phyloP scores from a whole-genome alignment of 176 grass and related monocot species.

The Bromus sterilis region DNA sequence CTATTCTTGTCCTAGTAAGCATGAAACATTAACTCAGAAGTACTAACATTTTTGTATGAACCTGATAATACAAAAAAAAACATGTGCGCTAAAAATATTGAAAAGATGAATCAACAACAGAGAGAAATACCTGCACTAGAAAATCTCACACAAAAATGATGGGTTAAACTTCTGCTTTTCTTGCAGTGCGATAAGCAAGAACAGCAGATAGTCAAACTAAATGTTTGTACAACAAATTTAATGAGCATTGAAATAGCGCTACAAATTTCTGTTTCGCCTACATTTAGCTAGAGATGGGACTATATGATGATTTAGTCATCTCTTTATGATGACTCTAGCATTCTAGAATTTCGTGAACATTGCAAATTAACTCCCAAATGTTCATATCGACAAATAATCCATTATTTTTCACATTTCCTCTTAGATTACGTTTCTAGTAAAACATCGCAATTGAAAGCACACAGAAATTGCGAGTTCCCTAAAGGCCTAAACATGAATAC shows the following conservation, averaged over 20 bases:
- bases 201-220: not conserved
- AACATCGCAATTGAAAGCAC: not conserved
- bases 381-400: too few relatives aligned
- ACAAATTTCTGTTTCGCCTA: not conserved
- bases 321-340: not conserved
- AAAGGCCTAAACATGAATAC: not conserved
- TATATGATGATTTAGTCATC: not conserved
- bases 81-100: too few relatives aligned
- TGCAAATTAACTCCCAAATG: not conserved
- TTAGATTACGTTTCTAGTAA: not conserved
- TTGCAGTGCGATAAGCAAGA: not conserved
- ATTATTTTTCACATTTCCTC: not conserved
- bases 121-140: too few relatives aligned
- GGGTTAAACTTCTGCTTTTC: not conserved
- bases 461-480: not conserved
- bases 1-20: too few relatives aligned
- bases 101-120: too few relatives aligned
- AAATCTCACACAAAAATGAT: too few relatives aligned
- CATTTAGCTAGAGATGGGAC: not conserved
- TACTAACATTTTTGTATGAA: too few relatives aligned
- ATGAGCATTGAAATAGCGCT: not conserved
- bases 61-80: too few relatives aligned
- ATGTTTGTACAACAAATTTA: not conserved
- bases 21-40: too few relatives aligned
- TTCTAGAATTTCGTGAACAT: too few relatives aligned